Conservation (phyloP, 352 stramenopile genomes). For the Phytophthora kernoviae region DNA sequence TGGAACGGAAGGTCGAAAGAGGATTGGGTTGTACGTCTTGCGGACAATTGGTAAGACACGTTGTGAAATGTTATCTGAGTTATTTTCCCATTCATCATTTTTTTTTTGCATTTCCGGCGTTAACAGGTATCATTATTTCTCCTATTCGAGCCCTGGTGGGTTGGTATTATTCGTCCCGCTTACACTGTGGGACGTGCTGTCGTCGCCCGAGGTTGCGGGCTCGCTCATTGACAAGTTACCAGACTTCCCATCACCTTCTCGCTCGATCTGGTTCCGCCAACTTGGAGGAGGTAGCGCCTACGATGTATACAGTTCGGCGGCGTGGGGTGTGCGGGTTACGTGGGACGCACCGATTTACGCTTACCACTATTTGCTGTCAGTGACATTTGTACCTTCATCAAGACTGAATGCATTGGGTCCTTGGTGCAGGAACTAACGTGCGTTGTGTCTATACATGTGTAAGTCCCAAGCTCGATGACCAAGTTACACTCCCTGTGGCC, state of each 20-base stretch:
- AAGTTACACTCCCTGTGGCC: conserved; percentile 59
- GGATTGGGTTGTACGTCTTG: conserved; percentile 58
- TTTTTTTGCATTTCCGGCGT: not conserved
- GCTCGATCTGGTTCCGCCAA: conserved; percentile 60
- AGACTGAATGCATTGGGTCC: not conserved
- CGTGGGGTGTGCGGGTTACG: conserved; percentile 57
- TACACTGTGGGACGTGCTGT: conserved; percentile 47
- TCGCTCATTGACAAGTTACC: conserved; percentile 47
- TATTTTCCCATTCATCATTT: not conserved
- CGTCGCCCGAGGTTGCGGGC: conserved; percentile 26
- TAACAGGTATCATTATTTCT: conserved; percentile 55
- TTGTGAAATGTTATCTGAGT: not conserved
- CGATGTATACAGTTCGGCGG: conserved; percentile 40
- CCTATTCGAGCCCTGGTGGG: conserved; percentile 52
- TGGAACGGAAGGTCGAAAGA: conserved; percentile 49
- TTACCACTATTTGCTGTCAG: conserved; percentile 83
- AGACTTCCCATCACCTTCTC: conserved; percentile 23
- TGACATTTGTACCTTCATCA: conserved; percentile 1
- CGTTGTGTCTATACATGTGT: conserved; percentile 7
- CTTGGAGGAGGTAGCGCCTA: conserved; percentile 62
- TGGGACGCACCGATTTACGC: conserved; percentile 74
- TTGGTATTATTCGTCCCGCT: conserved; percentile 54
- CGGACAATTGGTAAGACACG: conserved; percentile 45
- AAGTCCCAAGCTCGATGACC: conserved; percentile 65
- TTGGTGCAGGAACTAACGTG: not conserved